phyloP scores from a whole-genome alignment of 2,329 filamentous ascomycete species.

The Colletotrichum sansevieriae region DNA sequence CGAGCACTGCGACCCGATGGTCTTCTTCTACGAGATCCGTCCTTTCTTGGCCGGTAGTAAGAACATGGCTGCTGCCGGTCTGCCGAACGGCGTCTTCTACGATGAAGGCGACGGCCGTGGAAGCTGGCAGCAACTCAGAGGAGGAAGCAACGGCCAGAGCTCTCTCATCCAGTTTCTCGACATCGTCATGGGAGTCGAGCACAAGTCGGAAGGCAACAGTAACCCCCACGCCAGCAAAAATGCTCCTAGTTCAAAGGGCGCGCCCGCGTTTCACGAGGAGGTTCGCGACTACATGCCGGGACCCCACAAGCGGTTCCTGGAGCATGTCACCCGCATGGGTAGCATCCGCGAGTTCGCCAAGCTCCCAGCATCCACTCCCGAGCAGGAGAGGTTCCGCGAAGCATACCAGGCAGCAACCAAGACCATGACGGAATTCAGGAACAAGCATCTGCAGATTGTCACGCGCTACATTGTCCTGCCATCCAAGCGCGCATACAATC shows the following conservation, averaged over 20 bases:
- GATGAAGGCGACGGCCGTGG: constrained; percentile 77
- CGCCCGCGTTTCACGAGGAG: constrained; percentile 66
- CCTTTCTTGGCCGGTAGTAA: constrained; percentile 92
- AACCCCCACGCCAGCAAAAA: constrained; percentile 44
- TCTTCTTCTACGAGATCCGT: constrained; percentile 90
- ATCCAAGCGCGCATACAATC: constrained; percentile 61
- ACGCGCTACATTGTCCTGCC: constrained; percentile 91
- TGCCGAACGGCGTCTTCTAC: constrained; percentile 87
- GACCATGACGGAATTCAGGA: constrained; percentile 81
- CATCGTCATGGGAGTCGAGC: constrained; percentile 85
- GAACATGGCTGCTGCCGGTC: constrained; percentile 88
- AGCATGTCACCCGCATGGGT: constrained; percentile 75
- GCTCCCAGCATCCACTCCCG: constrained; percentile 64
- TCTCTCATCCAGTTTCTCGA: constrained; percentile 96
- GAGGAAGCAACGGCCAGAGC: constrained; percentile 93
- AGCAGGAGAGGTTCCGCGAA: constrained; percentile 56
- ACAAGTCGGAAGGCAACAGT: constrained; percentile 61
- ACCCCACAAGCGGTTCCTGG: constrained; percentile 82
- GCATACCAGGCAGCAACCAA: constrained; percentile 80
- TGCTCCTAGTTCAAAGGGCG: constrained; percentile 28
- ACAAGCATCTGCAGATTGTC: constrained; percentile 91
- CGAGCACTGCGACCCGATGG: constrained; percentile 85
- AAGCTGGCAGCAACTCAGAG: constrained; percentile 82
- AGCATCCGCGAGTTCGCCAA: constrained; percentile 81
- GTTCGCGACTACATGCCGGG: constrained; percentile 94